A percentile compares a stretch with the other conserved stretches of the same genome.
These are phyloP conservation scores for Clausena lansium DNA, from an alignment of 345 rosid species.

Conservation along the genomic window DNA sequence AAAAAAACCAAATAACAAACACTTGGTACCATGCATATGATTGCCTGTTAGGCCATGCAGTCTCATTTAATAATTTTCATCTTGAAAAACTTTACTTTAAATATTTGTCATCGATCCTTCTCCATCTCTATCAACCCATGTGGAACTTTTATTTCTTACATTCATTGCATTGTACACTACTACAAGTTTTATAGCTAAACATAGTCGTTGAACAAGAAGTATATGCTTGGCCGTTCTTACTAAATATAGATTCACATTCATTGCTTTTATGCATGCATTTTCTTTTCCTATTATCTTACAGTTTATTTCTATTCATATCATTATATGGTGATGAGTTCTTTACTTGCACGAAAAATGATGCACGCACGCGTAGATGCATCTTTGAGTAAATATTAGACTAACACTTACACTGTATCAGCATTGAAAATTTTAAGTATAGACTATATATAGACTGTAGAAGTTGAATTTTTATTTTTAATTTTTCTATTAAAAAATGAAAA, in stretches of 20 bases:
- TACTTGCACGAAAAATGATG: background rate
- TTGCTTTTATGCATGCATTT: background rate
- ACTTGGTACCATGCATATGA: background rate
- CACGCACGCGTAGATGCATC: background rate
- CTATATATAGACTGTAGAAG: too few relatives aligned
- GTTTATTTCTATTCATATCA: background rate
- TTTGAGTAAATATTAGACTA: too few relatives aligned
- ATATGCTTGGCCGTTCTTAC: background rate
- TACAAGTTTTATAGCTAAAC: background rate
- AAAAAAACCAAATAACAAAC: too few relatives aligned
- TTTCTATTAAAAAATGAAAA: too few relatives aligned
- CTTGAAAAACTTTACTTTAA: too few relatives aligned
- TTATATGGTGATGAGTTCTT: background rate
- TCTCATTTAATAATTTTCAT: background rate
- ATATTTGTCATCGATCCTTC: too few relatives aligned
- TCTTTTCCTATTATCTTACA: background rate
- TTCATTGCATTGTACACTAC: background rate
- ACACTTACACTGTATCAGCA: background rate
- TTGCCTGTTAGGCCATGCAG: background rate
- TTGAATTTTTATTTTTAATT: too few relatives aligned
- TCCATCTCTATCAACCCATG: background rate
- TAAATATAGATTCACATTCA: background rate
- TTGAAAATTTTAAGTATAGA: background rate
- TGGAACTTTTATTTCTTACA: background rate
- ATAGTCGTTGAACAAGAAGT: background rate